These are phyloP conservation scores for Hyphodiscus sp. DNA, from an alignment of 2,329 filamentous ascomycete genomes.

Conservation along the genomic window DNA sequence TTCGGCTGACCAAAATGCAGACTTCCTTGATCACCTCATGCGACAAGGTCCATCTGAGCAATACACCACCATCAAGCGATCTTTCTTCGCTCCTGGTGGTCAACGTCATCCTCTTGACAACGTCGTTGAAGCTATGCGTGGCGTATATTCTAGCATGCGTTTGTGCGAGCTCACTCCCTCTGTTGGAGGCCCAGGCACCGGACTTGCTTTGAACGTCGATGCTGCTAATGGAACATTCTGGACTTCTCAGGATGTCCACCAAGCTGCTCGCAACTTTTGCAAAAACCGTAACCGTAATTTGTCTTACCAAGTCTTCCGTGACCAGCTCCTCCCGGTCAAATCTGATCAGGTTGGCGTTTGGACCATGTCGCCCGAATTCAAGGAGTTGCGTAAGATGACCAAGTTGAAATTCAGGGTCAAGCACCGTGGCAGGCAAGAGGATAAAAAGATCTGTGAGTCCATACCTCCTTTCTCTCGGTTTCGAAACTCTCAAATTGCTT, in stretches of 20 bases:
- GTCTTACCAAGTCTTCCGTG: conserved; percentile 19
- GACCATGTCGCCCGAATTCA: conserved; percentile 44
- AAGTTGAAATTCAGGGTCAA: conserved; percentile 51
- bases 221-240: conserved; percentile 91
- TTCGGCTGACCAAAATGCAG: conserved; percentile 26
- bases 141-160: conserved; percentile 80
- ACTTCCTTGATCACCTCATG: conserved; percentile 84
- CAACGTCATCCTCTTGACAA: conserved; percentile 46
- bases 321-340: conserved; percentile 17
- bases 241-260: conserved; percentile 38
- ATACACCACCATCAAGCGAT: conserved; percentile 69
- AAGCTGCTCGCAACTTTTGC: conserved; percentile 29
- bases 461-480: background rate
- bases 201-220: conserved; percentile 79
- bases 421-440: conserved; percentile 43
- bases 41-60: conserved; percentile 67
- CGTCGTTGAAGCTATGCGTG: conserved; percentile 74
- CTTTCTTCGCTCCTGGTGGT: conserved; percentile 56
- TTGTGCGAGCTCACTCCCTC: conserved; percentile 43
- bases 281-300: conserved; percentile 20
- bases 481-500: too few relatives aligned
- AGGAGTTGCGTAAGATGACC: conserved; percentile 45
- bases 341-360: conserved; percentile 4
- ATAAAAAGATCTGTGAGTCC: conserved; percentile 36
- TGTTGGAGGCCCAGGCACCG: conserved; percentile 36